These are phyloP conservation scores for Nakazawaea pomicola DNA, from an alignment of 805 yeast genomes.

Conservation along the genomic window DNA sequence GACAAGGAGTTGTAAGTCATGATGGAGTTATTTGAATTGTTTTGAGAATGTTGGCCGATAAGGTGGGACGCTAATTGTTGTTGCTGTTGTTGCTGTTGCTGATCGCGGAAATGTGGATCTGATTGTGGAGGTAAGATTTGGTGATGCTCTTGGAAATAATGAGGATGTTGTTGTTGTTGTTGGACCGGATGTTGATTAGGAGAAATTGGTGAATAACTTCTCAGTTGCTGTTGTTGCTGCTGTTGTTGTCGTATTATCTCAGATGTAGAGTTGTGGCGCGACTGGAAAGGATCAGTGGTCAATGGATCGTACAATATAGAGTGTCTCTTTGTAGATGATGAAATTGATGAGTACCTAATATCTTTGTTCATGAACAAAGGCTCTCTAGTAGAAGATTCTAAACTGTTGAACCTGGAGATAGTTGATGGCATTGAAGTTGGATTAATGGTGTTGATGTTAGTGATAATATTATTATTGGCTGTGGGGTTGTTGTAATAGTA, in stretches of 20 bases:
- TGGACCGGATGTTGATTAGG: slow-evolving; percentile 13
- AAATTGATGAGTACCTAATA: slow-evolving; percentile 15
- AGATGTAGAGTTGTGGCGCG: slow-evolving; percentile 9
- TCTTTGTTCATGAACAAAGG: slow-evolving; percentile 17
- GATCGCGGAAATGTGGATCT: too few relatives aligned
- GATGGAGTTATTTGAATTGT: background rate
- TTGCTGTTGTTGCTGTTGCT: too few relatives aligned
- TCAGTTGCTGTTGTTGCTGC: slow-evolving; percentile 9
- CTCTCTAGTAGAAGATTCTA: slow-evolving; percentile 9
- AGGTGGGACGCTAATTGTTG: too few relatives aligned
- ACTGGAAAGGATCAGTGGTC: slow-evolving; percentile 10
- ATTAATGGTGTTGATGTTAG: background rate
- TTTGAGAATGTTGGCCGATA: slow-evolving; percentile 13
- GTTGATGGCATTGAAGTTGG: slow-evolving; percentile 5
- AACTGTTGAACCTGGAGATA: slow-evolving; percentile 9
- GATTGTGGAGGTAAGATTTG: too few relatives aligned
- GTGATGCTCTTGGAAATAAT: slow-evolving; percentile 14
- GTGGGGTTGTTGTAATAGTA: background rate
- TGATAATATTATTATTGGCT: background rate
- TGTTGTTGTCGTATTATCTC: slow-evolving; percentile 12
- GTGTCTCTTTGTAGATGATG: slow-evolving; percentile 13
- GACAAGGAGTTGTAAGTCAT: background rate
- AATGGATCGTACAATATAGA: slow-evolving; percentile 10
- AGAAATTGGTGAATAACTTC: slow-evolving; percentile 6
- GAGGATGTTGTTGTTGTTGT: slow-evolving; percentile 12